These are phyloP conservation scores for Ustilago trichophora DNA, from an alignment of 1,284 basidiomycete species.

Conservation along the genomic window DNA sequence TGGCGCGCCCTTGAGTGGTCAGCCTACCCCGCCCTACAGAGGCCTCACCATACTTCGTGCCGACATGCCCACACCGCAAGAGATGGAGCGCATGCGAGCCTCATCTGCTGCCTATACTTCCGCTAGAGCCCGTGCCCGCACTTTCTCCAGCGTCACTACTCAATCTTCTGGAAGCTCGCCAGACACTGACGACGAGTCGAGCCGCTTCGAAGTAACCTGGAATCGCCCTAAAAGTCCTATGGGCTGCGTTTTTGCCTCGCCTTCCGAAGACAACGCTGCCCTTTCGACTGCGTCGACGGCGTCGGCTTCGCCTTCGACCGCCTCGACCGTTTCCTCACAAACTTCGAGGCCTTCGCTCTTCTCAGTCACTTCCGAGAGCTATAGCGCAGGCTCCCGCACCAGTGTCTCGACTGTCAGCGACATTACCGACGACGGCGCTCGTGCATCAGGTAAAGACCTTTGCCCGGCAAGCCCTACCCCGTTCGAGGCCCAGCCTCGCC, in stretches of 20 bases:
- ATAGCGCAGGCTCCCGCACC: conserved; percentile 33
- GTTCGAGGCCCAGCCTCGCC: conserved; percentile 47
- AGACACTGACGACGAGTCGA: conserved; percentile 34
- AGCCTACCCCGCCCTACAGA: conserved; percentile 56
- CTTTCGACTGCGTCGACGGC: conserved; percentile 13
- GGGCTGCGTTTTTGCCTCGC: neutral
- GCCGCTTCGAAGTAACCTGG: conserved; percentile 33
- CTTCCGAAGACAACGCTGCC: neutral
- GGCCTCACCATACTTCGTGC: conserved; percentile 63
- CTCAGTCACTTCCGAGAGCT: conserved; percentile 32
- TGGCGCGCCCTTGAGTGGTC: conserved; percentile 44
- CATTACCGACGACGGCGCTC: conserved; percentile 20
- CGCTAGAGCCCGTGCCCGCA: conserved; percentile 25
- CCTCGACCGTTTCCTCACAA: conserved; percentile 46
- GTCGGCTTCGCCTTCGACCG: conserved; percentile 37
- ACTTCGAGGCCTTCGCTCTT: conserved; percentile 49
- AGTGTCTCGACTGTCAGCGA: conserved; percentile 44
- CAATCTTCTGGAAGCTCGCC: conserved; percentile 42
- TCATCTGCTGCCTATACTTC: conserved; percentile 19
- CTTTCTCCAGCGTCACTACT: conserved; percentile 48
- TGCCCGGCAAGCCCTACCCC: neutral
- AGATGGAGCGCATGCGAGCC: conserved; percentile 30
- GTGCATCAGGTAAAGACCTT: conserved; percentile 2
- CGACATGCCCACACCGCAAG: conserved; percentile 56
- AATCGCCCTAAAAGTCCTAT: conserved; percentile 5